Evolutionary conservation across 768 basidiomycete genomes (phyloP).

Genomic region (Clitopilus passeckerianus): DNA sequence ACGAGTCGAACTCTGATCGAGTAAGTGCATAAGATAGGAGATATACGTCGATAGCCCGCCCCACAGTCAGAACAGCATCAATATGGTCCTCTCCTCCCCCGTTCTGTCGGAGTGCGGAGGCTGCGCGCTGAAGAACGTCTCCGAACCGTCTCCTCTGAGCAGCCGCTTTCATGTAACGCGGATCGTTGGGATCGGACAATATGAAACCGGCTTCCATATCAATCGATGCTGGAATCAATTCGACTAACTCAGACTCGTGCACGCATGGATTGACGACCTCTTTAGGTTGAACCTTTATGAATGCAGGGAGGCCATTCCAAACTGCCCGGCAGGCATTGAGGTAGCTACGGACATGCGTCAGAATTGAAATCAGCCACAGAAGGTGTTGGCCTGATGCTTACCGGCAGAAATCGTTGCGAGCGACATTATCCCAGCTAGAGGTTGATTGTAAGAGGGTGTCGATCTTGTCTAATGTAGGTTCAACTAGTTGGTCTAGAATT

Average conservation of each 20-base stretch:
- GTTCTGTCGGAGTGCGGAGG: conserved; percentile 55
- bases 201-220: conserved; percentile 72
- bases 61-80: conserved; percentile 74
- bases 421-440: conserved; percentile 56
- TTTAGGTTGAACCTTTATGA: conserved; percentile 57
- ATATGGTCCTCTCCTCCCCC: conserved; percentile 76
- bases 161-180: conserved; percentile 62
- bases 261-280: conserved; percentile 52
- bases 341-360: conserved; percentile 32
- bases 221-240: conserved; percentile 61
- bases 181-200: conserved; percentile 68
- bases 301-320: conserved; percentile 72
- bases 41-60: conserved; percentile 71
- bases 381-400: conserved; percentile 20
- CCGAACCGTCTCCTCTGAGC: conserved; percentile 63
- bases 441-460: conserved; percentile 55
- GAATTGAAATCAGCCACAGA: background rate
- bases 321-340: conserved; percentile 69
- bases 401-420: conserved; percentile 85
- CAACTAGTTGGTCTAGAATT: conserved; percentile 63
- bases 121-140: conserved; percentile 60
- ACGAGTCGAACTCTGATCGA: conserved; percentile 49
- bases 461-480: conserved; percentile 63
- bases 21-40: conserved; percentile 68
- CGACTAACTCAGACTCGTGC: conserved; percentile 64